Conservation (phyloP, 495 filamentous ascomycete species). For the Aspergillus kassunensis region DNA sequence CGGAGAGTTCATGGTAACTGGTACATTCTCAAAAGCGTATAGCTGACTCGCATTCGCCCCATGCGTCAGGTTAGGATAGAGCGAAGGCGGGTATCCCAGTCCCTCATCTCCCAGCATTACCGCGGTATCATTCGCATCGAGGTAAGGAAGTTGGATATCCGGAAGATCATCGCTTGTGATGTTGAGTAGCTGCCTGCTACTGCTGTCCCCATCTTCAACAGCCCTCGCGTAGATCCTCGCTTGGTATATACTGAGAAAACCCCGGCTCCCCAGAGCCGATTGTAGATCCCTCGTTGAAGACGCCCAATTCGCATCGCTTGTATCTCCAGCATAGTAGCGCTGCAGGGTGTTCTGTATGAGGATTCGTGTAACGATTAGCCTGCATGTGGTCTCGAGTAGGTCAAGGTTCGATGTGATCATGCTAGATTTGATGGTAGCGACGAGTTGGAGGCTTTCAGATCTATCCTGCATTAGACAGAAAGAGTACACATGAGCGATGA, state of each 20-base stretch:
- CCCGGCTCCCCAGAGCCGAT: slow-evolving; percentile 54
- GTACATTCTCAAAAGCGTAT: too few relatives aligned
- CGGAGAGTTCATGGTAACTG: too few relatives aligned
- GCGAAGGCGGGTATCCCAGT: too few relatives aligned
- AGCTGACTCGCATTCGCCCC: too few relatives aligned
- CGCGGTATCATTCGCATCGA: too few relatives aligned
- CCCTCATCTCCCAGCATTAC: too few relatives aligned
- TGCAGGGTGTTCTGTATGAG: slow-evolving; percentile 59
- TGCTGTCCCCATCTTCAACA: slow-evolving; percentile 40
- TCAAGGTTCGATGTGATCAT: slow-evolving; percentile 73
- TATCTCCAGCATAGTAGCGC: slow-evolving; percentile 58
- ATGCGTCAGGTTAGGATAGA: too few relatives aligned
- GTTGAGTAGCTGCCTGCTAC: too few relatives aligned
- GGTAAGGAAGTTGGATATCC: too few relatives aligned
- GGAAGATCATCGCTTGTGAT: too few relatives aligned
- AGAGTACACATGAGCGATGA: too few relatives aligned
- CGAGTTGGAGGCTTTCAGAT: slow-evolving; percentile 60
- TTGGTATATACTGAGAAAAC: slow-evolving; percentile 54
- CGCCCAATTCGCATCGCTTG: slow-evolving; percentile 50
- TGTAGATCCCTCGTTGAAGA: slow-evolving; percentile 53
- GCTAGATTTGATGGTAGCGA: slow-evolving; percentile 82
- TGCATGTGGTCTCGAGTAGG: slow-evolving; percentile 65
- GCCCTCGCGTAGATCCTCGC: slow-evolving; percentile 63
- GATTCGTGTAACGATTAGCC: slow-evolving; percentile 62
- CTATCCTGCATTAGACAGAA: slow-evolving; percentile 27